Base-by-base conservation (phyloP, 331 rosid species). In the Telfairia occidentalis region DNA sequence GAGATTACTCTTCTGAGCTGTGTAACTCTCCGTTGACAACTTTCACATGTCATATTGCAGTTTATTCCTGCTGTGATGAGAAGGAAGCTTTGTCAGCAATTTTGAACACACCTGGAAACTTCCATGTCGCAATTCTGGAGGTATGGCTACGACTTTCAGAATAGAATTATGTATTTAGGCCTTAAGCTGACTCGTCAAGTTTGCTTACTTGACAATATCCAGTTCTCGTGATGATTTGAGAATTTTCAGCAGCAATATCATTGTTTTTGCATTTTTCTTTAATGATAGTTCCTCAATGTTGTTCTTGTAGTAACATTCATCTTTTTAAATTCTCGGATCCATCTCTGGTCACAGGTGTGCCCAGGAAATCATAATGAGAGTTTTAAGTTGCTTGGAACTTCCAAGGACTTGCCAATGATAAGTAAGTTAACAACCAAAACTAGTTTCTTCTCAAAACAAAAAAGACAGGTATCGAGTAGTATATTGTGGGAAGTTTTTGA, bases 121-220 rank as follows among this genome's bases (percentile, higher is more conserved):
- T 95, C 83, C 99, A 95, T 78, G 84, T 95, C 81, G 97, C 97
- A 34, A 73, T 95, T 55, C 89, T 92, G 76, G 99, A 92, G 99
- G 99, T 95, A 85, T 46, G 35, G 18, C 26, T 46, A 26, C 5
- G 18, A 80, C 37, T 50, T 32, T 13, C 54, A 11, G 46, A 16
- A 42, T 12, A 19, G 50, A 21, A 65, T 9, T 65, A 65, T 21
- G 46, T 10, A 67, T 42, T 26, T 67, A 70, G 75, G 57, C 75
- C 26, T 1, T 46, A 26, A 70, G 21, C 16, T 24, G 58, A 46
- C 40, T 70, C 42, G 58, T 24, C 5, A 16, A 29, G 23, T 45
- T 46, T 16, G 43, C 3, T 70, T 45, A 9, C 75, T 43, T 70
- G 58, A 43, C 28, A 46, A 24, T 24, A 29, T 16, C 26, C 11